Percentiles rank a stretch among this genome's conserved stretches.
phyloP scores from a whole-genome alignment of 2,329 filamentous ascomycete genomes.

The Fusarium sublunatum region DNA sequence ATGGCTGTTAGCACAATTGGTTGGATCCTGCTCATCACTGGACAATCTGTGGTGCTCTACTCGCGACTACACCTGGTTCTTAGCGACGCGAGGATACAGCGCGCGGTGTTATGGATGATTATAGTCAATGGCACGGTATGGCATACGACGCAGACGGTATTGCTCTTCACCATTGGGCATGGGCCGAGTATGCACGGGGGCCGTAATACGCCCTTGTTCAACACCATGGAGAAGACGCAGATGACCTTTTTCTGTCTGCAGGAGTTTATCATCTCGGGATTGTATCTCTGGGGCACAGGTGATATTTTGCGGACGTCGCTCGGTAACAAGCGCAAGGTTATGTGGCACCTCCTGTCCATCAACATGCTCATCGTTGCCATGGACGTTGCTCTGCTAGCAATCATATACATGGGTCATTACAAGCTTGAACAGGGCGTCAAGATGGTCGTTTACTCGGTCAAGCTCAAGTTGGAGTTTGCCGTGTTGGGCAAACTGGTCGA shows the following conservation, averaged over 20 bases:
- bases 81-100: neutral
- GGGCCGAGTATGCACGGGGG: neutral
- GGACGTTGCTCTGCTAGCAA: conserved; percentile 29
- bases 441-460: conserved; percentile 36
- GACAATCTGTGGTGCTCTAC: conserved; percentile 20
- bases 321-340: conserved; percentile 16
- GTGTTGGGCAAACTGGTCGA: conserved; percentile 52
- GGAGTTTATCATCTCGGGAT: conserved; percentile 17
- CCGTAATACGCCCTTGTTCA: neutral
- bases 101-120: conserved; percentile 27
- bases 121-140: conserved; percentile 18
- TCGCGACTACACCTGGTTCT: conserved; percentile 8
- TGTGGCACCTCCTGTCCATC: conserved; percentile 30
- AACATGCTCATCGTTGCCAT: conserved; percentile 33
- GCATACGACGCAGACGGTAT: conserved; percentile 18
- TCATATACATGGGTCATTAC: conserved; percentile 22
- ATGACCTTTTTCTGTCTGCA: conserved; percentile 23
- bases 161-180: conserved; percentile 9
- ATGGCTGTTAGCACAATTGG: conserved; percentile 11
- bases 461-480: conserved; percentile 53
- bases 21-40: conserved; percentile 20
- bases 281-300: conserved; percentile 17
- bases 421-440: conserved; percentile 24
- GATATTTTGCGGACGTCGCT: conserved; percentile 27
- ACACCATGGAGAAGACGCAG: conserved; percentile 20